Percentiles rank a stretch among this genome's conserved stretches.
Conservation (phyloP, 208 protist species). For the Leishmania turanica region DNA sequence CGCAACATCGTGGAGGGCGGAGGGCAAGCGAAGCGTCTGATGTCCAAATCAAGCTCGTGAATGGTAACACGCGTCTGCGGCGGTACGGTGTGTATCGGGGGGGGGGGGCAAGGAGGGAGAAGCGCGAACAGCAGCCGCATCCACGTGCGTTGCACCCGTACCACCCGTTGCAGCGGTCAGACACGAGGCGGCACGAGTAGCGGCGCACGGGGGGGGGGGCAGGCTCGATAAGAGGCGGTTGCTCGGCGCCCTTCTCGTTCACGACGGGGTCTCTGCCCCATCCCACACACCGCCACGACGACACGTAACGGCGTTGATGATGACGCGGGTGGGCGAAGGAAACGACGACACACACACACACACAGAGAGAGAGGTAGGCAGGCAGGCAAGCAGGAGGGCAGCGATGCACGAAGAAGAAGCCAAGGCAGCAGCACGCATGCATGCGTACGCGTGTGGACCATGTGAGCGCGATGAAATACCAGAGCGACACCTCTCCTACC, state of each 20-base stretch:
- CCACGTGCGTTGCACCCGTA: background rate
- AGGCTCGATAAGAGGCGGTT: too few species aligned
- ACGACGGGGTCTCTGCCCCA: too few species aligned
- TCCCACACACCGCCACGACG: too few species aligned
- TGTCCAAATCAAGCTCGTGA: too few species aligned
- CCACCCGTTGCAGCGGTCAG: too few species aligned
- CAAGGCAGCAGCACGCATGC: background rate
- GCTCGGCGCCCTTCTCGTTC: too few species aligned
- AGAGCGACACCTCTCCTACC: background rate
- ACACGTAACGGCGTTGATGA: background rate
- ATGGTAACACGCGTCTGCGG: too few species aligned
- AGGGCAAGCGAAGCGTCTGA: background rate
- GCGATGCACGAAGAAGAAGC: background rate
- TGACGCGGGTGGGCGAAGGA: background rate
- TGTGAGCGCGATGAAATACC: too few species aligned
- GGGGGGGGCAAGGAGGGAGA: too few species aligned
- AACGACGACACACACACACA: background rate
- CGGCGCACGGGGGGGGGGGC: too few species aligned
- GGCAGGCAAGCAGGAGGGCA: background rate
- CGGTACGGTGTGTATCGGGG: too few species aligned
- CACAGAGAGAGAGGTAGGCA: background rate
- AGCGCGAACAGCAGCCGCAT: background rate
- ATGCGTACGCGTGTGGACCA: background rate
- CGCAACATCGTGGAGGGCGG: slow-evolving; percentile 15
- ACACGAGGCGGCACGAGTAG: too few species aligned